phyloP scores from a whole-genome alignment of 192 early-diverging fungal species.

The Mortierella antarctica region DNA sequence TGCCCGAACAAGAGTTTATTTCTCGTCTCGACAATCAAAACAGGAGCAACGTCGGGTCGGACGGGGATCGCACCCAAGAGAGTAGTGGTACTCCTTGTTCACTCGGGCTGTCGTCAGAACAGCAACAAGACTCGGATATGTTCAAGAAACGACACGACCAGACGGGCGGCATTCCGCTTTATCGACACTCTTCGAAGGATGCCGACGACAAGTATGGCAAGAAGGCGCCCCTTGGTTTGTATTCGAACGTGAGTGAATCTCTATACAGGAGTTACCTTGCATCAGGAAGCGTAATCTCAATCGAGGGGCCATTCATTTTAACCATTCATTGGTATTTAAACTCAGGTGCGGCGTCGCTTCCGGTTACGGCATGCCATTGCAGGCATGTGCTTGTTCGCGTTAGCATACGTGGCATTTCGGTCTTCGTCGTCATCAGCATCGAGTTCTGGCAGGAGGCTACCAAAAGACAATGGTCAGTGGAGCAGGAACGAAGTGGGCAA shows the following conservation, averaged over 20 bases:
- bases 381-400: neutral
- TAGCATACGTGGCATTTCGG: neutral
- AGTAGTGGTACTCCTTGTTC: neutral
- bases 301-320: neutral
- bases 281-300: neutral
- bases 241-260: neutral
- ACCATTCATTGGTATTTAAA: neutral
- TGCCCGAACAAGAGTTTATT: too few relatives aligned
- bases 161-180: slow-evolving; percentile 10
- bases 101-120: neutral
- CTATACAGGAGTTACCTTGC: too few relatives aligned
- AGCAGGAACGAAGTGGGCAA: too few relatives aligned
- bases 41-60: too few relatives aligned
- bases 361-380: slow-evolving; percentile 15
- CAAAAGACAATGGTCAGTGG: neutral
- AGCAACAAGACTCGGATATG: slow-evolving; percentile 11
- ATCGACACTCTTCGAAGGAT: neutral
- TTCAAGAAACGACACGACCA: slow-evolving; percentile 14
- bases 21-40: too few relatives aligned
- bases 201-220: slow-evolving; percentile 45
- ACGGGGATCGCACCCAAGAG: neutral
- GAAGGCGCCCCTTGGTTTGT: neutral
- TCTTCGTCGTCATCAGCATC: neutral
- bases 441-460: neutral
- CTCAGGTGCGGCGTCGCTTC: slow-evolving; percentile 8